These are phyloP conservation scores for Alternaria atra DNA, from an alignment of 2,329 filamentous ascomycete genomes.

Conservation along the genomic window DNA sequence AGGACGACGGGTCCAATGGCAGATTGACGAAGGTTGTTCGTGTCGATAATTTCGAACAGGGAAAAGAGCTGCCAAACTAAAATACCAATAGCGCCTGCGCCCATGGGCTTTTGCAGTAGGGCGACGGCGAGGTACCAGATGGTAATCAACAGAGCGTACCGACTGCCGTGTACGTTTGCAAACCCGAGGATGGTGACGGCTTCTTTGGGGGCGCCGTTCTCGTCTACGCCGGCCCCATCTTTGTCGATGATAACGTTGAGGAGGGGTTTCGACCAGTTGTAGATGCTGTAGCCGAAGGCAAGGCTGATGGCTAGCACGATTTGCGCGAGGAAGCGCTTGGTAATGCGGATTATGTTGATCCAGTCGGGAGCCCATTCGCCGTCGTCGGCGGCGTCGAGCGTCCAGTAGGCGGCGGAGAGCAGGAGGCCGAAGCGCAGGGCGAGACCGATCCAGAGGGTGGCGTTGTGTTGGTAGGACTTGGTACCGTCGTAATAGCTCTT, in stretches of 20 bases:
- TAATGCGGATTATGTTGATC: slow-evolving; percentile 69
- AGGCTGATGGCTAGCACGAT: slow-evolving; percentile 80
- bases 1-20: slow-evolving; percentile 85
- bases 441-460: slow-evolving; percentile 83
- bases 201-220: slow-evolving; percentile 45
- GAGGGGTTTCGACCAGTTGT: slow-evolving; percentile 84
- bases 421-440: slow-evolving; percentile 80
- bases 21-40: slow-evolving; percentile 68
- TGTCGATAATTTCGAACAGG: slow-evolving; percentile 70
- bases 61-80: slow-evolving; percentile 90
- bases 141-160: slow-evolving; percentile 84
- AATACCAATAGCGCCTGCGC: slow-evolving; percentile 81
- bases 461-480: slow-evolving; percentile 85
- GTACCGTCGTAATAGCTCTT: slow-evolving; percentile 84
- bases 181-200: slow-evolving; percentile 85
- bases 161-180: slow-evolving; percentile 89
- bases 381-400: slow-evolving; percentile 87
- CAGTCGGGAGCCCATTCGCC: slow-evolving; percentile 75
- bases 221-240: slow-evolving; percentile 14
- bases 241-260: slow-evolving; percentile 71
- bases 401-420: slow-evolving; percentile 84
- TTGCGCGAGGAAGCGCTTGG: slow-evolving; percentile 81
- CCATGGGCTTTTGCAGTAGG: slow-evolving; percentile 93
- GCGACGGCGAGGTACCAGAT: slow-evolving; percentile 80
- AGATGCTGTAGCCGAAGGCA: slow-evolving; percentile 84